Conservation (phyloP, 768 basidiomycete species). For the Sporobolomyces roseus region DNA sequence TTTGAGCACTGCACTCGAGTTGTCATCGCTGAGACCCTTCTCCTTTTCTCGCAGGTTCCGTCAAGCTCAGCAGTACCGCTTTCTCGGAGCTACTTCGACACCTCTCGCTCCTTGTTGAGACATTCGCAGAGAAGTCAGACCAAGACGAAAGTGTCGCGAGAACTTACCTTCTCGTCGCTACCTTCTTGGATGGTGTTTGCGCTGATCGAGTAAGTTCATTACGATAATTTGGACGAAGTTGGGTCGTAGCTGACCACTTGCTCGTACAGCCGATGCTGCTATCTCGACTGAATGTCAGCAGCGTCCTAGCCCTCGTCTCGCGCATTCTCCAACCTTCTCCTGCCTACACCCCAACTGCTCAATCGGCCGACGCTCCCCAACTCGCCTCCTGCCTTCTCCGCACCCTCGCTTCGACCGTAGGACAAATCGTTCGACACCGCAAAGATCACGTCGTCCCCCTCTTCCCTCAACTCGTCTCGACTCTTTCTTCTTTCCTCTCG, state of each 20-base stretch:
- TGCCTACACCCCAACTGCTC: not conserved
- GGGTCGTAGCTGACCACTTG: not conserved
- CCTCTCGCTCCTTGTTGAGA: constrained; percentile 19
- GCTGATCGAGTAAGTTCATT: constrained; percentile 20
- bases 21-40: too few relatives aligned
- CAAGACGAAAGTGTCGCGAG: not conserved
- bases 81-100: constrained; percentile 34
- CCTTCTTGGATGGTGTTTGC: constrained; percentile 32
- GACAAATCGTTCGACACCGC: constrained; percentile 38
- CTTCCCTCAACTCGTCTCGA: constrained; percentile 38
- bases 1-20: too few relatives aligned
- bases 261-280: constrained; percentile 33
- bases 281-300: constrained; percentile 36
- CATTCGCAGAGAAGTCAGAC: not conserved
- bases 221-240: not conserved
- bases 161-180: constrained; percentile 15
- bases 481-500: constrained; percentile 22
- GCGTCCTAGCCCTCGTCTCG: constrained; percentile 27
- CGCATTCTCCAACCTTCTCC: constrained; percentile 23
- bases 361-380: not conserved
- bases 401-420: constrained; percentile 25
- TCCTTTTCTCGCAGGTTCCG: constrained; percentile 27
- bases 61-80: constrained; percentile 8
- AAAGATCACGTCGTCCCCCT: constrained; percentile 38
- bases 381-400: constrained; percentile 6